Conservation (phyloP, 192 early-diverging fungal genomes). For the Pilobolus umbonatus region DNA sequence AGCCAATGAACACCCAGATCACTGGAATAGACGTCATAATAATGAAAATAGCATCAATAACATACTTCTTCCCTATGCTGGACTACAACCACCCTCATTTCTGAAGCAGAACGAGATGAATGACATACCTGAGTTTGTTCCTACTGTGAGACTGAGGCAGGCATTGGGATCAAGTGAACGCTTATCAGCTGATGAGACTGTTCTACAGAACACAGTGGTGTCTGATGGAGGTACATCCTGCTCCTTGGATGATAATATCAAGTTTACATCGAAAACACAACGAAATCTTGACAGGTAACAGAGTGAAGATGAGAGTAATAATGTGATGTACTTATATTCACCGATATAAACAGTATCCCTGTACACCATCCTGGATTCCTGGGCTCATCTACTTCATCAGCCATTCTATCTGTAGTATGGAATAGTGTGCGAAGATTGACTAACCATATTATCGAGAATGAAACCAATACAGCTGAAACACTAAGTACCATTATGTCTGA, state of each 20-base stretch:
- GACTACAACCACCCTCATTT: slow-evolving; percentile 26
- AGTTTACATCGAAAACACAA: slow-evolving; percentile 1
- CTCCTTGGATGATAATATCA: slow-evolving; percentile 2
- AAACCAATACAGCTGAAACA: slow-evolving; percentile 30
- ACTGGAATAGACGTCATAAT: slow-evolving; percentile 1
- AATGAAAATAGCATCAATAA: slow-evolving; percentile 13
- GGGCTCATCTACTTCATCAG: slow-evolving; percentile 25
- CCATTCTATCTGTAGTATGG: slow-evolving; percentile 28
- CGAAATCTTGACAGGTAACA: slow-evolving; percentile 8
- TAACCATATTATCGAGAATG: slow-evolving; percentile 34
- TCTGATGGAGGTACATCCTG: slow-evolving; percentile 6
- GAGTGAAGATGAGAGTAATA: neutral
- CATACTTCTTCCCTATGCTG: slow-evolving; percentile 21
- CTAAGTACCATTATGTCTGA: slow-evolving; percentile 25
- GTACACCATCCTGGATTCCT: slow-evolving; percentile 30
- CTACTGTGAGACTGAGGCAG: too few species aligned
- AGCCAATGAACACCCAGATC: neutral
- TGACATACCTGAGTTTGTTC: slow-evolving; percentile 4
- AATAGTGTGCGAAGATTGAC: slow-evolving; percentile 28
- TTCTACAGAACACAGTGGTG: neutral
- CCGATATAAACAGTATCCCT: slow-evolving; percentile 26
- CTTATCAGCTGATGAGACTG: neutral
- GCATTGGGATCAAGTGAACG: too few species aligned
- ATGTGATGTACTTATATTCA: neutral
- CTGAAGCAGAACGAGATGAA: neutral